phyloP scores from a whole-genome alignment of 2,329 filamentous ascomycete genomes.

The Lasiodiplodia sp. region DNA sequence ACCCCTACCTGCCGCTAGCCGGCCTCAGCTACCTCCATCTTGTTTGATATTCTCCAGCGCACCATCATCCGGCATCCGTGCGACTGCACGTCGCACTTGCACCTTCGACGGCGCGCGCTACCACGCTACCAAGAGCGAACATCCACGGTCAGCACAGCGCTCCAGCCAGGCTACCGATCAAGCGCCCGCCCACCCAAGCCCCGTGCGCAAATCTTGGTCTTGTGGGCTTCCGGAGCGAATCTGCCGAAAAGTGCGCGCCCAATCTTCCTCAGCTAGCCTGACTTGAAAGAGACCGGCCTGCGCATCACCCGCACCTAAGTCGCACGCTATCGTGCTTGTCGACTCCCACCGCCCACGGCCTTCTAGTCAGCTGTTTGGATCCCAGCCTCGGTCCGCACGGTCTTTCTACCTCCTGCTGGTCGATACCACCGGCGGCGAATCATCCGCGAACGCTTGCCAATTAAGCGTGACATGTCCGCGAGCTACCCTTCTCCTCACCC shows the following conservation, averaged over 20 bases:
- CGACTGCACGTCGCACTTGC: conserved; percentile 28
- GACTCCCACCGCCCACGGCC: conserved; percentile 45
- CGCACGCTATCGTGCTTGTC: conserved; percentile 51
- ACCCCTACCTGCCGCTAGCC: conserved; percentile 42
- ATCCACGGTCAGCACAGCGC: conserved; percentile 18
- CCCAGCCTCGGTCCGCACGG: conserved; percentile 34
- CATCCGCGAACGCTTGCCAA: conserved; percentile 45
- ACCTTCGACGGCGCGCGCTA: conserved; percentile 27
- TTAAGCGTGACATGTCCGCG: conserved; percentile 57
- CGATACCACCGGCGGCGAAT: conserved; percentile 43
- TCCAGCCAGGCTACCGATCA: conserved; percentile 27
- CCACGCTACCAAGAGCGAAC: conserved; percentile 25
- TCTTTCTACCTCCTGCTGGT: conserved; percentile 31
- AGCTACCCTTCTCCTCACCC: conserved; percentile 52
- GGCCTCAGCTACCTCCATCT: conserved; percentile 36
- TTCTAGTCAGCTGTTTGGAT: conserved; percentile 37
- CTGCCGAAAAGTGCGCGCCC: conserved; percentile 43
- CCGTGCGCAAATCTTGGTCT: conserved; percentile 23
- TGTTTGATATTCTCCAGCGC: conserved; percentile 33
- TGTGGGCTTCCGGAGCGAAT: conserved; percentile 41
- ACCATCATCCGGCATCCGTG: conserved; percentile 29
- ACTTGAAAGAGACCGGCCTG: conserved; percentile 50
- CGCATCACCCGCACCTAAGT: conserved; percentile 58
- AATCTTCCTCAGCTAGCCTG: conserved; percentile 43
- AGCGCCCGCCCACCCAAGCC: conserved; percentile 26